Evolutionary conservation across 2,329 filamentous ascomycete species (phyloP).

Genomic region (Sordariomycetes sp.): DNA sequence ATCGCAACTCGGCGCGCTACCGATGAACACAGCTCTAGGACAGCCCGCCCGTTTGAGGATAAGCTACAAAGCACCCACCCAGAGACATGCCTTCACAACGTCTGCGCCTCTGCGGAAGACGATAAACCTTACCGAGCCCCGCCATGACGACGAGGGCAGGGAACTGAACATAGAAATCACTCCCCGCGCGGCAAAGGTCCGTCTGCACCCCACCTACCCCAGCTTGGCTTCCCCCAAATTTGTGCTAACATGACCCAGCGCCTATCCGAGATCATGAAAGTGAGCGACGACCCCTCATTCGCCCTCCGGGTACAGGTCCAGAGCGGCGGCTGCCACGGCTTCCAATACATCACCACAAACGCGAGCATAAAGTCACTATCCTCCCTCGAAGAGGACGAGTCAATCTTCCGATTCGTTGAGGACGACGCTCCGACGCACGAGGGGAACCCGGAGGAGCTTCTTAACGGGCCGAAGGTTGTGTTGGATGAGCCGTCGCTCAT

Average conservation of each 20-base stretch:
- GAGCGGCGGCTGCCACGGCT: conserved; percentile 90
- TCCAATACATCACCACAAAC: conserved; percentile 91
- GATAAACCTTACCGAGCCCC: conserved; percentile 52
- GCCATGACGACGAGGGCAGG: conserved; percentile 71
- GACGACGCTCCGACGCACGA: conserved; percentile 26
- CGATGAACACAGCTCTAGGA: background rate
- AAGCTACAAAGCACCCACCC: background rate
- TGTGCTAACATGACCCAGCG: conserved; percentile 30
- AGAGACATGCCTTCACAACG: conserved; percentile 20
- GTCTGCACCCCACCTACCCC: conserved; percentile 7
- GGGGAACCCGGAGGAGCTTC: conserved; percentile 9
- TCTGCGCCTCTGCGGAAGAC: conserved; percentile 26
- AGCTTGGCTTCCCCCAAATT: background rate
- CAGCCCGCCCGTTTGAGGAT: background rate
- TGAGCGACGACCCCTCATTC: conserved; percentile 62
- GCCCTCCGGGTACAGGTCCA: conserved; percentile 88
- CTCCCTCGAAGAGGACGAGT: conserved; percentile 52
- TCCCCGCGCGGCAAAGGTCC: conserved; percentile 64
- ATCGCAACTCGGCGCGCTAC: background rate
- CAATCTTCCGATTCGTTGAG: conserved; percentile 61
- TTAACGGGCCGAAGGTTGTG: conserved; percentile 58
- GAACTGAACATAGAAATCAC: conserved; percentile 76
- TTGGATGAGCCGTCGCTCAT: conserved; percentile 82
- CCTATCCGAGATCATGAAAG: conserved; percentile 62
- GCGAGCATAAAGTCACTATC: conserved; percentile 32